Percentiles rank a stretch among this genome's conserved stretches.
These are phyloP conservation scores for Samsoniella hepiali DNA, from an alignment of 2,329 filamentous ascomycete genomes.

Conservation along the genomic window DNA sequence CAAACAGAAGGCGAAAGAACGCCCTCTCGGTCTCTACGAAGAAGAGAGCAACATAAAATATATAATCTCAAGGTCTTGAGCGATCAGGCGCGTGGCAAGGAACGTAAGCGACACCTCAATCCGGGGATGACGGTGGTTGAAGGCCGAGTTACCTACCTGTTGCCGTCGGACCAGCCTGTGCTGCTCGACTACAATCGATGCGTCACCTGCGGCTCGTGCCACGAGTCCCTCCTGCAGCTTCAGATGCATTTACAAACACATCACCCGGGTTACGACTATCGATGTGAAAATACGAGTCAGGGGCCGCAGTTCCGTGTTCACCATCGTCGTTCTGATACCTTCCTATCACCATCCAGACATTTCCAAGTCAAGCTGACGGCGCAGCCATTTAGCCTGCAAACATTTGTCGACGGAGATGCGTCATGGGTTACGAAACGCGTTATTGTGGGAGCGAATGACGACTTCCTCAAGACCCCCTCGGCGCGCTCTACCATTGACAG, in stretches of 20 bases:
- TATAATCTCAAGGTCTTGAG: constrained; percentile 61
- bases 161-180: constrained; percentile 43
- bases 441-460: constrained; percentile 32
- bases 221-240: constrained; percentile 47
- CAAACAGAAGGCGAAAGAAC: constrained; percentile 47
- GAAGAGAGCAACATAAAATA: constrained; percentile 45
- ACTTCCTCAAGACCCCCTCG: constrained; percentile 20
- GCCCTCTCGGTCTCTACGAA: constrained; percentile 49
- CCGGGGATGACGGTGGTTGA: constrained; percentile 31
- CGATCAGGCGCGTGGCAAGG: constrained; percentile 54
- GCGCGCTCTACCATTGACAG: constrained; percentile 21
- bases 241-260: constrained; percentile 44
- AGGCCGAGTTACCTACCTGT: constrained; percentile 45
- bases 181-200: constrained; percentile 49
- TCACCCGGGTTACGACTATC: constrained; percentile 46
- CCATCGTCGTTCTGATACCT: constrained; percentile 21
- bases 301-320: constrained; percentile 39
- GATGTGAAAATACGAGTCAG: constrained; percentile 35
- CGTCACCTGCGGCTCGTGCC: constrained; percentile 47
- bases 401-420: constrained; percentile 43
- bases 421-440: constrained; percentile 44
- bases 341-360: constrained; percentile 34
- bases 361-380: constrained; percentile 42
- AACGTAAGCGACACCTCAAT: constrained; percentile 40
- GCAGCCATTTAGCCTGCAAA: constrained; percentile 44